These are phyloP conservation scores for Micractinium sp. DNA, from an alignment of 139 green algal species.

Conservation along the genomic window DNA sequence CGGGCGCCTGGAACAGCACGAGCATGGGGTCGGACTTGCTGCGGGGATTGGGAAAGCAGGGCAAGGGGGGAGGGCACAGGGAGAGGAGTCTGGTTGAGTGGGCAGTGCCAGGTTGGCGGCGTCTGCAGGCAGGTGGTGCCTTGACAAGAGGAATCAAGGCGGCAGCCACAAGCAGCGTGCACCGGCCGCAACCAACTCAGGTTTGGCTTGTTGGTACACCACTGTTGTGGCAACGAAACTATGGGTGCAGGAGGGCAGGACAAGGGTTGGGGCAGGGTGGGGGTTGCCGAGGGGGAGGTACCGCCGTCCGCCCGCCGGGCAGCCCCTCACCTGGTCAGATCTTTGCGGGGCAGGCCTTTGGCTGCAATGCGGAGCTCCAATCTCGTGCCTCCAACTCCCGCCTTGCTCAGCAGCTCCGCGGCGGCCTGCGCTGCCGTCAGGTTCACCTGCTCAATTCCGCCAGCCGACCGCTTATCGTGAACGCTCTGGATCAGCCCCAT, in stretches of 20 bases:
- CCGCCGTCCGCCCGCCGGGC: background rate
- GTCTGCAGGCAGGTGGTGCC: too few species aligned
- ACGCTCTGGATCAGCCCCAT: background rate
- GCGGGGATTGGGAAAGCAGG: background rate
- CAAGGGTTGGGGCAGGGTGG: too few species aligned
- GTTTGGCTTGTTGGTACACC: too few species aligned
- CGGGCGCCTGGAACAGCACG: background rate
- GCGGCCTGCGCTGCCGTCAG: background rate
- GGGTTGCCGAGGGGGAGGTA: background rate
- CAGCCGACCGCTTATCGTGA: background rate
- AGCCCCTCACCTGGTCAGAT: background rate
- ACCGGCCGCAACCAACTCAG: background rate
- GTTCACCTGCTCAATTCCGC: background rate
- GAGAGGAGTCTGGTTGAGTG: too few species aligned
- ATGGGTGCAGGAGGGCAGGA: background rate
- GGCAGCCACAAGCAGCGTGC: background rate
- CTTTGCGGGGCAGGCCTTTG: background rate
- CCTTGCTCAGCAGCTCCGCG: background rate
- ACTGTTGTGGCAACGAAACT: too few species aligned
- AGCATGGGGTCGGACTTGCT: slow-evolving; percentile 27
- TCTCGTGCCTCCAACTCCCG: background rate
- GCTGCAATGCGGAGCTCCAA: background rate
- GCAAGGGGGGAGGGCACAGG: background rate
- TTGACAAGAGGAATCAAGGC: too few species aligned
- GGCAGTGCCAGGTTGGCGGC: too few species aligned